These are phyloP conservation scores for Globisporangium orthogonon DNA, from an alignment of 352 stramenopile species.

Conservation along the genomic window DNA sequence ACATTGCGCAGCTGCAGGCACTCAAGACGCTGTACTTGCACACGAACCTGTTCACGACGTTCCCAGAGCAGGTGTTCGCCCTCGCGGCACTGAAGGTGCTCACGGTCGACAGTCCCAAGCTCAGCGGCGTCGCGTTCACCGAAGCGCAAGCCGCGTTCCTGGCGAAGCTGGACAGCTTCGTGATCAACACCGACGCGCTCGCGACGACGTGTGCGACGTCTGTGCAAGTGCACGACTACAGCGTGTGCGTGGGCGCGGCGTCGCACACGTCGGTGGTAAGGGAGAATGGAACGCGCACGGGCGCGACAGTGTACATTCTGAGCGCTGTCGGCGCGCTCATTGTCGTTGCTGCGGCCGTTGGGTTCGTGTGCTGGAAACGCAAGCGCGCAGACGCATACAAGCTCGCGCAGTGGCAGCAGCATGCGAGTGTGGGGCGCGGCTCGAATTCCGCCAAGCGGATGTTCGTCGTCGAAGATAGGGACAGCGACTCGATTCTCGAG, in stretches of 20 bases:
- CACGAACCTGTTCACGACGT: slow-evolving; percentile 9
- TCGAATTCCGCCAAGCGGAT: slow-evolving; percentile 13
- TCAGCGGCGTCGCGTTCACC: slow-evolving; percentile 19
- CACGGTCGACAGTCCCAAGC: slow-evolving; percentile 17
- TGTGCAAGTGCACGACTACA: slow-evolving; percentile 13
- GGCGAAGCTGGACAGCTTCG: slow-evolving; percentile 19
- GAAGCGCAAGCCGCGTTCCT: slow-evolving; percentile 20
- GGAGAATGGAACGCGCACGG: not conserved
- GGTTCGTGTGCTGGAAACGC: not conserved
- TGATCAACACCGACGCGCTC: slow-evolving; percentile 18
- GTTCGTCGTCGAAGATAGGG: slow-evolving; percentile 12
- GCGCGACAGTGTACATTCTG: not conserved
- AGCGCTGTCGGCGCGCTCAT: slow-evolving; percentile 2
- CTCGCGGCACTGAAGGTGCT: slow-evolving; percentile 15
- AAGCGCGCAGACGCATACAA: not conserved
- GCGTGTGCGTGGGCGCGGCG: slow-evolving; percentile 16
- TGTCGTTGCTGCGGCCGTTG: not conserved
- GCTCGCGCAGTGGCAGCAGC: not conserved
- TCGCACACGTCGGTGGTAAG: not conserved
- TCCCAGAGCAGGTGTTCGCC: slow-evolving; percentile 16
- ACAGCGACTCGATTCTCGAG: slow-evolving; percentile 13
- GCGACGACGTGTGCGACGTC: slow-evolving; percentile 14
- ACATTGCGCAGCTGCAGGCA: slow-evolving; percentile 8
- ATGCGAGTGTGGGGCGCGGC: not conserved
- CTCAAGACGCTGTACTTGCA: slow-evolving; percentile 12